Base-by-base conservation (phyloP, 2,329 filamentous ascomycete species). In the Colletotrichum gigasporum region DNA sequence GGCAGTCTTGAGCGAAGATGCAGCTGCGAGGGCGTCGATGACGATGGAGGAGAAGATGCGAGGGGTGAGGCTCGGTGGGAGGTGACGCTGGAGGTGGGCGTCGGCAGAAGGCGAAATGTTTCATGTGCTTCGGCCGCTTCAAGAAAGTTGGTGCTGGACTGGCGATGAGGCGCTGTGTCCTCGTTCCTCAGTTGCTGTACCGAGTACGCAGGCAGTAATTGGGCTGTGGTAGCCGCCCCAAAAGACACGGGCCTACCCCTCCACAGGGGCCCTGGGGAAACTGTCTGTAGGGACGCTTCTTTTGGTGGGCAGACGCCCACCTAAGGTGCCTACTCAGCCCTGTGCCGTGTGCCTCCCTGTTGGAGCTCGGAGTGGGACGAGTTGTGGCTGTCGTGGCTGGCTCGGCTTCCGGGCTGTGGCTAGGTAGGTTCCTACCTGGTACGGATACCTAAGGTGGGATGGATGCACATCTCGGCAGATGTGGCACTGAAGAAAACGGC, bases 61-160 rank as follows among this genome's bases (percentile, higher is more conserved):
- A 39, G 30, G 59, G 44, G 39, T 45, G 30, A 39, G 39, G 57
- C 48, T 44, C 48, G 5, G 37, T 18, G 18, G 39, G 37, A 16
- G 47, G 42, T 57, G 32, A 58, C 44, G 22, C 54, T 53, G 32
- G n/a, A 35, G 30, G 55, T 64, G 39, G 41, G 55, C 47, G 22
- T 12, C 12, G 20, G 24, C n/a, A n/a, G n/a, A 39, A 12, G 24
- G 41, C 60, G 14, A 52, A 53, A 53, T 60, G 55, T 64, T 60
- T 61, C 55, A 61, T 61, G 47, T 64, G 61, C 61, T 64, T 53
- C 47, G n/a, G n/a, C 35, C 34, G 26, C 54, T 51, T 63, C 54
- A 52, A 59, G 60, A 63, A 58, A 11, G 2, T 28, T 20, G 53
- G 53, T 26, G 42, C 22, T 51, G 34, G 48, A 22, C 20, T 18